These are phyloP conservation scores for Fraxinus platypoda DNA, from an alignment of 305 asterid species.

Conservation along the genomic window DNA sequence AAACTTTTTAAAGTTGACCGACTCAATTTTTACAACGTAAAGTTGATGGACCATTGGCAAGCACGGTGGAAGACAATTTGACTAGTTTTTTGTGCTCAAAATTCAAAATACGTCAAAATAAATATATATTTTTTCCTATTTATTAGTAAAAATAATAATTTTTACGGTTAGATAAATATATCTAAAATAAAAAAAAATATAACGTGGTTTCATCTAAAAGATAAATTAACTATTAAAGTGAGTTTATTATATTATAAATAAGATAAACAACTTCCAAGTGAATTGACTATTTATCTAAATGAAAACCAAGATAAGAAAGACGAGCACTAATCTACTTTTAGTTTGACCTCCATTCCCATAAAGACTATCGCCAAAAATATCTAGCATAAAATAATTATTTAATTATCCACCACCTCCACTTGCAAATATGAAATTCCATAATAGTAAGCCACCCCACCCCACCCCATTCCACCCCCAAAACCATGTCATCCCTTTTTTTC, in stretches of 20 bases:
- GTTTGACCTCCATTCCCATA: not conserved
- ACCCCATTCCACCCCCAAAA: not conserved
- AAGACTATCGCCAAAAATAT: not conserved
- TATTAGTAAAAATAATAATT: not conserved
- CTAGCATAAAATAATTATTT: not conserved
- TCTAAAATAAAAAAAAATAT: not conserved
- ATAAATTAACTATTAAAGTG: not conserved
- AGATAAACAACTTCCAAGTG: not conserved
- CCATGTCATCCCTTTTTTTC: not conserved
- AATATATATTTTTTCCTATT: not conserved
- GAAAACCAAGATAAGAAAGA: not conserved
- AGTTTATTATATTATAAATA: too few species aligned
- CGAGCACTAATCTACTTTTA: not conserved
- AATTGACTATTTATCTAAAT: not conserved
- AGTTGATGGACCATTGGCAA: not conserved
- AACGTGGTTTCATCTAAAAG: not conserved
- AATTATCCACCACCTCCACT: not conserved
- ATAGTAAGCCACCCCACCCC: not conserved
- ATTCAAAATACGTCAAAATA: not conserved
- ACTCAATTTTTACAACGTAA: not conserved
- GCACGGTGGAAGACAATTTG: not conserved
- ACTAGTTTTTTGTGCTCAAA: not conserved
- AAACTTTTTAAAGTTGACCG: not conserved
- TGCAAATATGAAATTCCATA: not conserved
- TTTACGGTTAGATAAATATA: not conserved